A percentile compares a stretch with the other conserved stretches of the same genome.
Conservation (phyloP, 352 stramenopile genomes). For the Globisporangium solare region DNA sequence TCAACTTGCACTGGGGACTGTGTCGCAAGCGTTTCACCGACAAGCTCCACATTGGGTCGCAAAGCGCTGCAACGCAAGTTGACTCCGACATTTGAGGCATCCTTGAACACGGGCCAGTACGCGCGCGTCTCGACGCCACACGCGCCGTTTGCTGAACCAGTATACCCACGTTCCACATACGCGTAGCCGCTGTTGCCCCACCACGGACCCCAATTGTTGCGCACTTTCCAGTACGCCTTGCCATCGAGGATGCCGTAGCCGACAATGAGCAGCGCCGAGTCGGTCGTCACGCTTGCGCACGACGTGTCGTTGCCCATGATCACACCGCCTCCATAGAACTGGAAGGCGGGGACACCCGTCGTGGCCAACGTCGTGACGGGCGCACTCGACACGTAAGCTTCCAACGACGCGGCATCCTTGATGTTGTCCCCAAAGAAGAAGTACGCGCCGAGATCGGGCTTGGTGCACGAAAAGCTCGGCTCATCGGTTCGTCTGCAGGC, state of each 20-base stretch:
- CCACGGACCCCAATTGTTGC: slow-evolving; percentile 13
- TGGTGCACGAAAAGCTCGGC: slow-evolving; percentile 3
- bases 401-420: slow-evolving; percentile 9
- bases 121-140: neutral
- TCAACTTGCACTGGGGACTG: neutral
- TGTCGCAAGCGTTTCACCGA: neutral
- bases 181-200: slow-evolving; percentile 37
- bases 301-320: slow-evolving; percentile 7
- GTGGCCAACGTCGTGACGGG: slow-evolving; percentile 5
- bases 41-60: neutral
- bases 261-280: slow-evolving; percentile 23
- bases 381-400: slow-evolving; percentile 2
- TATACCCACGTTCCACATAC: slow-evolving; percentile 19
- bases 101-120: neutral
- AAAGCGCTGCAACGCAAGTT: neutral
- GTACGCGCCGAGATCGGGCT: slow-evolving; percentile 7
- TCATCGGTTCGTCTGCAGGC: slow-evolving; percentile 8
- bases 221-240: too few relatives aligned
- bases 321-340: slow-evolving; percentile 6
- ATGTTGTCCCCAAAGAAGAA: slow-evolving; percentile 4
- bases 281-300: too few relatives aligned
- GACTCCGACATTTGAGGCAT: neutral
- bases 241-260: slow-evolving; percentile 17
- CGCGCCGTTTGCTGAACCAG: neutral
- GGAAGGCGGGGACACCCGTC: slow-evolving; percentile 1